Evolutionary conservation across 257 asterid species (phyloP), one percentile per base, ranked within the genome.

Genomic region (Anisodus tanguticus): DNA sequence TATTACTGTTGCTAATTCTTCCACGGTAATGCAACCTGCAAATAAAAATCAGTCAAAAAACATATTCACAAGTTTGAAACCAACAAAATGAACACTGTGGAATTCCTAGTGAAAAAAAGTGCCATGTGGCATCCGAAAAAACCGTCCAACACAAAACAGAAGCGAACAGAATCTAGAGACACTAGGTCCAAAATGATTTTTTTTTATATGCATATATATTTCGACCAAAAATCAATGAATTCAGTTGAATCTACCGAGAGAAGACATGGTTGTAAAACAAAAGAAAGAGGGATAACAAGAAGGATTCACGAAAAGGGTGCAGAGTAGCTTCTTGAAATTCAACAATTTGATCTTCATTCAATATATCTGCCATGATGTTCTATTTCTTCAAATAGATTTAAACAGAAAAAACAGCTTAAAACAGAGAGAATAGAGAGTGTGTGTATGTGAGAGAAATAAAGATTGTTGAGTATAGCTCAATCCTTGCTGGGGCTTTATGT

Each of bases 1-100:
- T 8, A 89, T 85, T 5, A 89, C 92, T 4, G 89, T 88, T 0
- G 87, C 90, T 77, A 89, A 77, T 86, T 88, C 92, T 62, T 89
- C 92, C 15, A 86, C 76, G 39, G 90, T 89, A 19, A 89, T 86
- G 39, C 90, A 86, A 83, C 92, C 90, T 89, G 60, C 53, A 49
- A 22, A 10, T n/a, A 22, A 11, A 4, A 41, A 22, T 41, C 41
- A n/a, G 6, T 59, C 26, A 6, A 59, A 59, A 17, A 81, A 12
- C 53, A 26, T 8, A 31, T 37, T 1, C 60, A 13, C 60, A 55
- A 55, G 59, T 49, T 54, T 8, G 2, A 6, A 16, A 59, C 9
- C 26, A 59, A 49, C 54, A 49, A 59, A 59, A 58, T 41, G 45
- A 7, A 49, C 9, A 6, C 11, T 49, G 11, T 49, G 11, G 54